phyloP scores from a whole-genome alignment of 2,329 filamentous ascomycete genomes.

The Talaromyces sp. region DNA sequence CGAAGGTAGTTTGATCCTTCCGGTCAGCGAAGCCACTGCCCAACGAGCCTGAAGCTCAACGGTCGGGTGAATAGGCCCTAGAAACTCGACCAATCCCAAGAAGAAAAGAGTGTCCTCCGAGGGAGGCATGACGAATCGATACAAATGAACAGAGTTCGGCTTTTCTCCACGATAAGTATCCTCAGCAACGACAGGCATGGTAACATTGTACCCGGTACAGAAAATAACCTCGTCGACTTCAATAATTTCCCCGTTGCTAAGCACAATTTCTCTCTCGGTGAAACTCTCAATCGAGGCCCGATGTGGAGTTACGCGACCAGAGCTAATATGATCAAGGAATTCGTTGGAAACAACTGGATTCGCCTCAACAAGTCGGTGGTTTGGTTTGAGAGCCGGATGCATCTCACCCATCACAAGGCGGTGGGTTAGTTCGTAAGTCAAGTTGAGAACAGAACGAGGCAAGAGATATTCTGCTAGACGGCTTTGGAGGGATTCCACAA shows the following conservation, averaged over 20 bases:
- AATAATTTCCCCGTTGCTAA: constrained; percentile 26
- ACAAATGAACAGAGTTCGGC: constrained; percentile 27
- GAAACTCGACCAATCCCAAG: constrained; percentile 29
- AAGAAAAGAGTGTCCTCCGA: constrained; percentile 31
- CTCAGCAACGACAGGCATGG: constrained; percentile 18
- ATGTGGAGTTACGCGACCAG: constrained; percentile 29
- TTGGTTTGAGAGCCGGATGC: constrained; percentile 28
- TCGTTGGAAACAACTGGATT: constrained; percentile 32
- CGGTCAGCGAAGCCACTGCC: constrained; percentile 27
- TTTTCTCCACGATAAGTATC: constrained; percentile 18
- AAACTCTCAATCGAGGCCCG: constrained; percentile 28
- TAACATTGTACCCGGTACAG: constrained; percentile 30
- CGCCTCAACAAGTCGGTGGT: constrained; percentile 32
- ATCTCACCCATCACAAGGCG: constrained; percentile 27
- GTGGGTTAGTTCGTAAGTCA: constrained; percentile 28
- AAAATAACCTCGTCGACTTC: constrained; percentile 32
- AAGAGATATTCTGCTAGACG: constrained; percentile 21
- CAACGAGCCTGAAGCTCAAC: constrained; percentile 34
- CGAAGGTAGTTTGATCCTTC: constrained; percentile 23
- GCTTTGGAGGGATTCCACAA: constrained; percentile 34
- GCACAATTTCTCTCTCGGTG: constrained; percentile 24
- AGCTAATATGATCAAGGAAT: constrained; percentile 31
- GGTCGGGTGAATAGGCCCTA: constrained; percentile 29
- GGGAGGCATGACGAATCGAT: constrained; percentile 29
- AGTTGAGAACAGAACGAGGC: constrained; percentile 22